Percentiles rank a stretch among this genome's conserved stretches.
These are phyloP conservation scores for Coemansia sp. DNA, from an alignment of 371 early-diverging fungal species.

Conservation along the genomic window DNA sequence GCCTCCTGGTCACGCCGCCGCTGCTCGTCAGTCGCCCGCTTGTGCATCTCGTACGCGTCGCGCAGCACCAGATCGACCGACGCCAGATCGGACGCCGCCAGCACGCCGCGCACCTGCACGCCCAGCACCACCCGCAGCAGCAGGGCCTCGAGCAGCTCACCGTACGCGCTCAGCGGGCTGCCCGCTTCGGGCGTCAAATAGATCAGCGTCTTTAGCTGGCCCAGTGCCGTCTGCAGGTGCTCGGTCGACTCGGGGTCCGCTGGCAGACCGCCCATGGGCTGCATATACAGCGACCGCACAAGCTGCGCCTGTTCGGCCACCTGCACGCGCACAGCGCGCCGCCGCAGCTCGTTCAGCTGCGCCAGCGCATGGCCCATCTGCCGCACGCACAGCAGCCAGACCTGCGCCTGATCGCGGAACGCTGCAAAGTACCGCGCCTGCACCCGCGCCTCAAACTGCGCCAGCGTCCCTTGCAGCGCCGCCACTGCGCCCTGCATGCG, in stretches of 20 bases:
- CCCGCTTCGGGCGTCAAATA: constrained; percentile 6
- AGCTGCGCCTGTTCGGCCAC: constrained; percentile 8
- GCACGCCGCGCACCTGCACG: constrained; percentile 58
- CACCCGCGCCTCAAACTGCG: constrained; percentile 37
- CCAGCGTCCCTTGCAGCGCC: constrained; percentile 24
- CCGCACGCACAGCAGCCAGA: constrained; percentile 31
- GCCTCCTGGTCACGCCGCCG: constrained; percentile 67
- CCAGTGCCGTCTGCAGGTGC: constrained; percentile 5
- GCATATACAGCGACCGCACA: constrained; percentile 14
- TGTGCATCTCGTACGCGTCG: constrained; percentile 72
- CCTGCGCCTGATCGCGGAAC: constrained; percentile 43
- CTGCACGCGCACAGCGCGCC: neutral
- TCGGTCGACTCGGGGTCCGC: neutral
- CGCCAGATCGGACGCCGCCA: constrained; percentile 56
- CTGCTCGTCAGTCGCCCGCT: constrained; percentile 68
- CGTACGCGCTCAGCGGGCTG: constrained; percentile 50
- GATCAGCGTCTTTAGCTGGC: constrained; percentile 29
- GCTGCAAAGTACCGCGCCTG: constrained; percentile 25
- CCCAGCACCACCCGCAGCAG: constrained; percentile 58
- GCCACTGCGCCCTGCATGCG: constrained; percentile 4
- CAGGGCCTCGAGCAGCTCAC: constrained; percentile 60
- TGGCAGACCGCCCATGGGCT: constrained; percentile 18
- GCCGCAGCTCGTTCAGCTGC: constrained; percentile 22
- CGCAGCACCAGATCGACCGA: constrained; percentile 59
- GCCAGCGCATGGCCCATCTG: constrained; percentile 14